phyloP scores from a whole-genome alignment of 768 basidiomycete species.

The Lanmaoa pseudosensibilis region DNA sequence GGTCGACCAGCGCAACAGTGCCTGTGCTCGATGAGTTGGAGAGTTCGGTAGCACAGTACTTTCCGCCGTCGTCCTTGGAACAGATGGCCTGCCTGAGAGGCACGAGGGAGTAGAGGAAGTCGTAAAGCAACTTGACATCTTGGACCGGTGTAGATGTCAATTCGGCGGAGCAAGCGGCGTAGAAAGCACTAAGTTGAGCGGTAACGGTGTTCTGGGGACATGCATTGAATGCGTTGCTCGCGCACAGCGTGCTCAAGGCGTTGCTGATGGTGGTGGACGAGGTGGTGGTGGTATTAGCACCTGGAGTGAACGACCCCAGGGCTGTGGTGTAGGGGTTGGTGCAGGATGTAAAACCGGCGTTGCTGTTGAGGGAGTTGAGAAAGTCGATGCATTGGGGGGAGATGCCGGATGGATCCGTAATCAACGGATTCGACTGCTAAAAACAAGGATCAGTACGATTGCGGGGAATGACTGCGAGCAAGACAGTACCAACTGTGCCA shows the following conservation, averaged over 20 bases:
- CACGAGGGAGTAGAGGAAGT: slow-evolving; percentile 68
- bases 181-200: slow-evolving; percentile 64
- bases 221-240: slow-evolving; percentile 38
- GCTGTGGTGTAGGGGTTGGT: slow-evolving; percentile 59
- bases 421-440: slow-evolving; percentile 46
- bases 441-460: slow-evolving; percentile 7
- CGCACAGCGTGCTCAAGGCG: slow-evolving; percentile 60
- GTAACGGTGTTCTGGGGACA: slow-evolving; percentile 65
- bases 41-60: slow-evolving; percentile 65
- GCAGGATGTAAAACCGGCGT: slow-evolving; percentile 60
- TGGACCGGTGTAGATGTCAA: slow-evolving; percentile 50
- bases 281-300: slow-evolving; percentile 37
- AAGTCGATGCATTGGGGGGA: slow-evolving; percentile 54
- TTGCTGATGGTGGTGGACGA: slow-evolving; percentile 46
- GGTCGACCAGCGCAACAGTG: slow-evolving; percentile 11
- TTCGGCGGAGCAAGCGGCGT: slow-evolving; percentile 68
- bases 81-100: slow-evolving; percentile 74
- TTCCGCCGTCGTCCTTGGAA: slow-evolving; percentile 65
- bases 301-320: slow-evolving; percentile 53
- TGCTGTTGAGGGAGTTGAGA: slow-evolving; percentile 60
- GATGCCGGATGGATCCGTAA: slow-evolving; percentile 74
- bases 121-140: slow-evolving; percentile 68
- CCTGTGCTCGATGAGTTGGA: slow-evolving; percentile 30
- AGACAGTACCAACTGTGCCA: slow-evolving; percentile 50
- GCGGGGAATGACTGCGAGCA: background rate